These are phyloP conservation scores for Peronospora farinosa DNA, from an alignment of 352 stramenopile species.

Conservation along the genomic window DNA sequence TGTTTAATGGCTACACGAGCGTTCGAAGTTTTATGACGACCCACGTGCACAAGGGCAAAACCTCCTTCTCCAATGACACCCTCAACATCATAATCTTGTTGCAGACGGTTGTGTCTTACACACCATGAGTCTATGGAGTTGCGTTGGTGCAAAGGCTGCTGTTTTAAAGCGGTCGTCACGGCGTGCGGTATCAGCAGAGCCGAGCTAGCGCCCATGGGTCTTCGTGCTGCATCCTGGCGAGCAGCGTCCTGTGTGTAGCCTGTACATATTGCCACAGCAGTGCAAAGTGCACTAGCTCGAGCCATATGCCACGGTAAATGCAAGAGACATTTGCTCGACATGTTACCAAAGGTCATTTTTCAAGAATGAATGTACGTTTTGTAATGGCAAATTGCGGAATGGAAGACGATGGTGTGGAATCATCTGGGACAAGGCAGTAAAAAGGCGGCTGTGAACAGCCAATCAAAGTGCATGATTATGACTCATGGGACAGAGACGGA, in stretches of 20 bases:
- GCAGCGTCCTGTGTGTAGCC: slow-evolving; percentile 4
- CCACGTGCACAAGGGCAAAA: slow-evolving; percentile 40
- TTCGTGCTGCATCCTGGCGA: slow-evolving; percentile 11
- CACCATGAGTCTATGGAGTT: slow-evolving; percentile 10
- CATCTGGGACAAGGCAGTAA: not conserved
- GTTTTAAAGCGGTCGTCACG: slow-evolving; percentile 11
- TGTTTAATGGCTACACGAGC: slow-evolving; percentile 51
- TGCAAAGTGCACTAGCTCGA: slow-evolving; percentile 17
- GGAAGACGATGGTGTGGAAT: not conserved
- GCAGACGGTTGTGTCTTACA: slow-evolving; percentile 19
- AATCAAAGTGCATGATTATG: not conserved
- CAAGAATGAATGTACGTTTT: not conserved
- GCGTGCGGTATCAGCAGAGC: slow-evolving; percentile 11
- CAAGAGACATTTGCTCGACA: slow-evolving; percentile 12
- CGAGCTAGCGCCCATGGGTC: slow-evolving; percentile 6
- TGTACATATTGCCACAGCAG: slow-evolving; percentile 13
- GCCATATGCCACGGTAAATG: slow-evolving; percentile 25
- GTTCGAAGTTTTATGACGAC: slow-evolving; percentile 38
- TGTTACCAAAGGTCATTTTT: slow-evolving; percentile 19
- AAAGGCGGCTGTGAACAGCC: not conserved
- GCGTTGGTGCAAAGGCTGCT: not conserved
- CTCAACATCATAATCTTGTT: slow-evolving; percentile 42
- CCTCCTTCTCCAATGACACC: slow-evolving; percentile 46
- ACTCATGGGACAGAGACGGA: not conserved
- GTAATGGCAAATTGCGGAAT: slow-evolving; percentile 18